Evolutionary conservation across 495 filamentous ascomycete species (phyloP).

Genomic region (Aspergillus conjunctus): DNA sequence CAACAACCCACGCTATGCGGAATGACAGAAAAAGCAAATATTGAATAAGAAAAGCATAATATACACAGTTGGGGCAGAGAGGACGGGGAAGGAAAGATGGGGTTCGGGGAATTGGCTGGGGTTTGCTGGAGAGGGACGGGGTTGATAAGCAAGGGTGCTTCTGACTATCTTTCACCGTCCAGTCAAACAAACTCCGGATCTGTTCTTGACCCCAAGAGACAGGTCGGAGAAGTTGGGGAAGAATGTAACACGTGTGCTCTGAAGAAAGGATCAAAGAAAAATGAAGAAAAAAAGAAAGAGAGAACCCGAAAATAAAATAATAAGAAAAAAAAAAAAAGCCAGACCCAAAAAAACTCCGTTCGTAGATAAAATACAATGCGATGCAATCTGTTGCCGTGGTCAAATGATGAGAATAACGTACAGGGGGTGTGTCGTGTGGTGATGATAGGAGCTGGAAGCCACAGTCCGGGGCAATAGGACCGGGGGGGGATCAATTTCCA

Average conservation of each 20-base stretch:
- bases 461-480: slow-evolving; percentile 12
- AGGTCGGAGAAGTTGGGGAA: slow-evolving; percentile 1
- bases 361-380: slow-evolving; percentile 22
- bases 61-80: slow-evolving; percentile 13
- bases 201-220: neutral
- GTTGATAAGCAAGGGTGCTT: slow-evolving; percentile 14
- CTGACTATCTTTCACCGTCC: slow-evolving; percentile 3
- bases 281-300: slow-evolving; percentile 5
- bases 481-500: slow-evolving; percentile 1
- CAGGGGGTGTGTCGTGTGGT: neutral
- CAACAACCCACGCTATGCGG: slow-evolving; percentile 31
- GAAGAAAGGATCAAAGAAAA: slow-evolving; percentile 10
- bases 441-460: slow-evolving; percentile 6
- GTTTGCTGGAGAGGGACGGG: slow-evolving; percentile 5
- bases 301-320: slow-evolving; percentile 9
- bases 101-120: slow-evolving; percentile 8
- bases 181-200: slow-evolving; percentile 1
- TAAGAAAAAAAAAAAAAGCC: slow-evolving; percentile 3
- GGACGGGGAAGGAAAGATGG: slow-evolving; percentile 3
- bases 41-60: slow-evolving; percentile 6
- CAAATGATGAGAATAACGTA: slow-evolving; percentile 14
- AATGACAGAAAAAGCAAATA: slow-evolving; percentile 22
- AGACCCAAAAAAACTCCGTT: slow-evolving; percentile 1
- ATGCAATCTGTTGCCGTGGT: slow-evolving; percentile 19
- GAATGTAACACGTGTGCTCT: slow-evolving; percentile 27